phyloP scores from a whole-genome alignment of 2,329 filamentous ascomycete genomes.

The Cyphellophora europaea region DNA sequence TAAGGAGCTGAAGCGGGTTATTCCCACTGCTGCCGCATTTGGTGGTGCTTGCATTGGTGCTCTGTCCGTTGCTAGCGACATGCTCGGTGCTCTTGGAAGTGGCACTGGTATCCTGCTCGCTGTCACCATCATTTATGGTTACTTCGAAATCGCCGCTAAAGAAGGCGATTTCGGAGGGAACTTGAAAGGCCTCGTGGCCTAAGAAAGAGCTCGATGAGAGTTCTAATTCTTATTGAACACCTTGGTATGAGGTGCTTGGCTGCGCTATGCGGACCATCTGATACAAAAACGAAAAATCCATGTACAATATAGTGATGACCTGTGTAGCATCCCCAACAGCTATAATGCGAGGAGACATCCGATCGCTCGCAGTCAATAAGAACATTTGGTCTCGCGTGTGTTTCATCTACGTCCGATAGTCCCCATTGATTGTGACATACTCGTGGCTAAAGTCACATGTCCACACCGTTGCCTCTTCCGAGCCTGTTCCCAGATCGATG shows the following conservation, averaged over 20 bases:
- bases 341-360: too few species aligned
- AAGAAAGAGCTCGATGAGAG: not conserved
- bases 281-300: not conserved
- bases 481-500: conserved; percentile 41
- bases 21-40: conserved; percentile 94
- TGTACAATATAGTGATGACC: too few species aligned
- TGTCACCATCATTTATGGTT: conserved; percentile 98
- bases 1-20: conserved; percentile 99
- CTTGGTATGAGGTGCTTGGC: too few species aligned
- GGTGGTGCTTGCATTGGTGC: conserved; percentile 98
- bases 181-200: conserved; percentile 55
- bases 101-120: conserved; percentile 97
- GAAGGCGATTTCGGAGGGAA: conserved; percentile 82
- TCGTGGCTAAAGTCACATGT: conserved; percentile 62
- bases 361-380: too few species aligned
- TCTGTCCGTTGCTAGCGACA: conserved; percentile 88
- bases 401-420: conserved; percentile 54
- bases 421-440: conserved; percentile 61
- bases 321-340: too few species aligned
- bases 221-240: not conserved
- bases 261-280: not conserved
- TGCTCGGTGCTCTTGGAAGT: conserved; percentile 89
- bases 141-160: conserved; percentile 98
- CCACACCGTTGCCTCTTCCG: conserved; percentile 50
- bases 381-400: too few species aligned